A percentile compares a stretch with the other conserved stretches of the same genome.
phyloP scores from a whole-genome alignment of 2,329 filamentous ascomycete genomes.

The Leptographium galeiforme region DNA sequence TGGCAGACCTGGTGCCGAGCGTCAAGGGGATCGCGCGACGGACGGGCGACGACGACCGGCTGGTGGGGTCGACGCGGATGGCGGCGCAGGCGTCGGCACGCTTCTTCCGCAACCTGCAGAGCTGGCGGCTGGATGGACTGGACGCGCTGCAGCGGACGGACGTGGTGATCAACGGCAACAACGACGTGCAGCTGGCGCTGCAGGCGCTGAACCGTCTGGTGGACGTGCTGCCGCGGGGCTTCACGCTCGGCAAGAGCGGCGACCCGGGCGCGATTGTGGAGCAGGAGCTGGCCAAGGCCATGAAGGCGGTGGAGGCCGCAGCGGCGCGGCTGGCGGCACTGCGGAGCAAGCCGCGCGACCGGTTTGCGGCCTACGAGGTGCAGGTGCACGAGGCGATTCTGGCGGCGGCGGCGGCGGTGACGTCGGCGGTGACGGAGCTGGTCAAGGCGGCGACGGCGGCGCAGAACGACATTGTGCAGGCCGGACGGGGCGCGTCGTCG shows the following conservation, averaged over 20 bases:
- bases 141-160: slow-evolving; percentile 89
- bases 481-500: slow-evolving; percentile 76
- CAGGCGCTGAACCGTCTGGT: slow-evolving; percentile 89
- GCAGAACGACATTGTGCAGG: slow-evolving; percentile 91
- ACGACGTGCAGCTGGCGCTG: slow-evolving; percentile 87
- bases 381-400: slow-evolving; percentile 93
- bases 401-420: slow-evolving; percentile 84
- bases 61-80: slow-evolving; percentile 69
- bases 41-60: slow-evolving; percentile 89
- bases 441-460: slow-evolving; percentile 90
- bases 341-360: slow-evolving; percentile 90
- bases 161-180: slow-evolving; percentile 93
- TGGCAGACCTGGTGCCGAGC: slow-evolving; percentile 90
- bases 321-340: slow-evolving; percentile 80
- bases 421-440: slow-evolving; percentile 80
- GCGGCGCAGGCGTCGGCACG: slow-evolving; percentile 79
- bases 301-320: slow-evolving; percentile 87
- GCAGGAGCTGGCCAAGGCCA: slow-evolving; percentile 79
- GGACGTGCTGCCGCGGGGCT: slow-evolving; percentile 81
- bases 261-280: slow-evolving; percentile 92
- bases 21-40: slow-evolving; percentile 90
- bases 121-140: slow-evolving; percentile 82
- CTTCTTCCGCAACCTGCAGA: slow-evolving; percentile 90
- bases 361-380: slow-evolving; percentile 90
- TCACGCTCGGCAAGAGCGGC: slow-evolving; percentile 66